Evolutionary conservation across 768 basidiomycete genomes (phyloP).

Genomic region (Russula griseocarnosa): DNA sequence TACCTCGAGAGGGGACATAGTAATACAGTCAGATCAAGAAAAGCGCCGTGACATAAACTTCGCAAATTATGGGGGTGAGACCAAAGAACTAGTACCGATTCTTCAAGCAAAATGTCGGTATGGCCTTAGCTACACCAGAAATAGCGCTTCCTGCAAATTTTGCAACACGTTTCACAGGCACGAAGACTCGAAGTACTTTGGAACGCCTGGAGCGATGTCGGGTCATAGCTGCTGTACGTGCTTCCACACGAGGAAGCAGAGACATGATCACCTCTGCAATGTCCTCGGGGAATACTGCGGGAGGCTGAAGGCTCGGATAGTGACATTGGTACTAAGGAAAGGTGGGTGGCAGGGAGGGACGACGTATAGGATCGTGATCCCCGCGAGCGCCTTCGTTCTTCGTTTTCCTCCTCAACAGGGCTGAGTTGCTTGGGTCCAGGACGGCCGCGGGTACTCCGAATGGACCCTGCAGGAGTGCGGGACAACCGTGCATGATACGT

Average conservation of each 20-base stretch:
- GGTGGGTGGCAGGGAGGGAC: constrained; percentile 9
- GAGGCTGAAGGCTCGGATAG: constrained; percentile 2
- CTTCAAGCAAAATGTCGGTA: constrained; percentile 21
- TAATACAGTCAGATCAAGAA: constrained; percentile 10
- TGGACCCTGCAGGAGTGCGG: constrained; percentile 26
- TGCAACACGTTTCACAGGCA: constrained; percentile 15
- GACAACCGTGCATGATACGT: constrained; percentile 17
- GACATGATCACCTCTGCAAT: constrained; percentile 26
- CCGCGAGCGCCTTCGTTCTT: constrained; percentile 25
- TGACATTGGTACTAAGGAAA: constrained; percentile 10
- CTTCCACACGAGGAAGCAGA: constrained; percentile 24
- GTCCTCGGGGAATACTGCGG: constrained; percentile 24
- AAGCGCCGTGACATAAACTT: constrained; percentile 1
- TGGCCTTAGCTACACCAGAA: constrained; percentile 10
- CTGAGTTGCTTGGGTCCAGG: constrained; percentile 25
- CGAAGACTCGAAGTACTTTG: constrained; percentile 6
- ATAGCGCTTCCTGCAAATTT: constrained; percentile 21
- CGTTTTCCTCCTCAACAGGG: constrained; percentile 28
- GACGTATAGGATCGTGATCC: constrained; percentile 15
- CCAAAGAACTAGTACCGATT: constrained; percentile 9
- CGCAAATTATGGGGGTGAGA: not conserved
- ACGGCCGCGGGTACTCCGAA: constrained; percentile 25
- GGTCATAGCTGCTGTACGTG: constrained; percentile 15
- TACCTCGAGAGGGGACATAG: constrained; percentile 21
- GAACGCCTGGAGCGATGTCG: constrained; percentile 9